Evolutionary conservation across 2,329 filamentous ascomycete species (phyloP).

Genomic region (Blastomyces percursus): DNA sequence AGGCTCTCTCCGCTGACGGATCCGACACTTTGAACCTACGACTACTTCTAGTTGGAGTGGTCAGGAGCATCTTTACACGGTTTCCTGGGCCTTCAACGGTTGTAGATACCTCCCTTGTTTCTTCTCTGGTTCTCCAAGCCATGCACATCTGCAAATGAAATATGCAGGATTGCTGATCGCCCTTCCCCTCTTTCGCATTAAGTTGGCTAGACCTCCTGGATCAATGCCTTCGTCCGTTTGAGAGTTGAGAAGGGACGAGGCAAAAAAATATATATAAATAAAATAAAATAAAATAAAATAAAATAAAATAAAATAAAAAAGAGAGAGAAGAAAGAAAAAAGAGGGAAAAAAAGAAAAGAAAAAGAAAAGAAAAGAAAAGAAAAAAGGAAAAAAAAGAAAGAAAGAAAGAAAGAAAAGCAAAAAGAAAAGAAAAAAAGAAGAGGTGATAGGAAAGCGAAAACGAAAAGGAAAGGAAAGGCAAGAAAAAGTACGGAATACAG

Average conservation of each 20-base stretch:
- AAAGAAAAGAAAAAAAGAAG: no score
- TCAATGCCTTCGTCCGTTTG: constrained; percentile 3
- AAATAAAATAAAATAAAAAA: not conserved
- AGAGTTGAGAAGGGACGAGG: not conserved
- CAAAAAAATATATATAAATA: not conserved
- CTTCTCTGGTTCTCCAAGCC: not conserved
- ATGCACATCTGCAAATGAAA: not conserved
- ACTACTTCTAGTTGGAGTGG: not conserved
- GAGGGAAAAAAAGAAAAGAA: no score
- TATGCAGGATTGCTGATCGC: constrained; percentile 2
- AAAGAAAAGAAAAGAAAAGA: no score
- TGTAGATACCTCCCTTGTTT: not conserved
- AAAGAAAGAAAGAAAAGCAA: no score
- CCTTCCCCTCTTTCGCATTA: constrained; percentile 2
- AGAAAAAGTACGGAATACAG: no score
- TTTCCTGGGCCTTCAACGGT: not conserved
- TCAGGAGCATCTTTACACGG: not conserved
- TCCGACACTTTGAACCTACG: not conserved
- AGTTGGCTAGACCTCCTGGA: constrained; percentile 2
- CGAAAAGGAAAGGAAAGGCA: no score
- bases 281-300: not conserved
- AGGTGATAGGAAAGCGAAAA: no score
- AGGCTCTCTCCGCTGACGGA: not conserved
- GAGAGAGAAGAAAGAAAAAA: not conserved
- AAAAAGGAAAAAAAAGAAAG: no score